Evolutionary conservation across 106 monocot genomes (phyloP).

Genomic region (Platanthera guangdongensis): DNA sequence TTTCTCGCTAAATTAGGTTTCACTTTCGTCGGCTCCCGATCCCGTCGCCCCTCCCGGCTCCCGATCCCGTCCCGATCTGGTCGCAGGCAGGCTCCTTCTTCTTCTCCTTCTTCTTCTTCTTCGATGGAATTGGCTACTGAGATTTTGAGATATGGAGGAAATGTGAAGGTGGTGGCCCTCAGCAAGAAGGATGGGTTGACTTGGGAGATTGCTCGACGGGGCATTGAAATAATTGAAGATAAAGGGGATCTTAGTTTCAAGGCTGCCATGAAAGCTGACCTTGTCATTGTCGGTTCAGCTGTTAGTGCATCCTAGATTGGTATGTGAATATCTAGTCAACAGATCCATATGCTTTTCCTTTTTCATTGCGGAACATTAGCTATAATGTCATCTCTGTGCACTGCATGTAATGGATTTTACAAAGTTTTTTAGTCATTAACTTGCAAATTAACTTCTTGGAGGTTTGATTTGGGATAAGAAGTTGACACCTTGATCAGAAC

Average conservation of each 20-base stretch:
- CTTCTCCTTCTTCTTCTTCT: too few species aligned
- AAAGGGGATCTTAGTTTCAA: slow-evolving; percentile 58
- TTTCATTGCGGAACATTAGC: not conserved
- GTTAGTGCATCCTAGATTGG: slow-evolving; percentile 95
- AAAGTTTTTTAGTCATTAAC: not conserved
- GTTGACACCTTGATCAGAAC: too few species aligned
- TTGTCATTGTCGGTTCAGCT: slow-evolving; percentile 83
- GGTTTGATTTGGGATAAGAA: not conserved
- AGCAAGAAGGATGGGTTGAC: slow-evolving; percentile 79
- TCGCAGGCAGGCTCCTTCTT: too few species aligned
- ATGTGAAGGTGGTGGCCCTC: slow-evolving; percentile 61
- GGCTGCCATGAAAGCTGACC: slow-evolving; percentile 67
- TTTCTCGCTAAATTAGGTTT: too few species aligned
- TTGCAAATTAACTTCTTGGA: not conserved
- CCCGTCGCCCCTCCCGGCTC: too few species aligned
- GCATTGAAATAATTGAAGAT: slow-evolving; percentile 69
- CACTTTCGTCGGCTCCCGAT: too few species aligned
- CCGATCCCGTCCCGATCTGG: too few species aligned
- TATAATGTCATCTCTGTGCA: not conserved
- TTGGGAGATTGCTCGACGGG: slow-evolving; percentile 61
- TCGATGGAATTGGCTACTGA: slow-evolving; percentile 92
- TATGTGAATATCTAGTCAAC: slow-evolving; percentile 17
- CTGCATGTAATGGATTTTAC: not conserved
- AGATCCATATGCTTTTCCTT: not conserved
- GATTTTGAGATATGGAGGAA: slow-evolving; percentile 73